Evolutionary conservation across 106 monocot genomes (phyloP).

Genomic region (Platanthera guangdongensis): DNA sequence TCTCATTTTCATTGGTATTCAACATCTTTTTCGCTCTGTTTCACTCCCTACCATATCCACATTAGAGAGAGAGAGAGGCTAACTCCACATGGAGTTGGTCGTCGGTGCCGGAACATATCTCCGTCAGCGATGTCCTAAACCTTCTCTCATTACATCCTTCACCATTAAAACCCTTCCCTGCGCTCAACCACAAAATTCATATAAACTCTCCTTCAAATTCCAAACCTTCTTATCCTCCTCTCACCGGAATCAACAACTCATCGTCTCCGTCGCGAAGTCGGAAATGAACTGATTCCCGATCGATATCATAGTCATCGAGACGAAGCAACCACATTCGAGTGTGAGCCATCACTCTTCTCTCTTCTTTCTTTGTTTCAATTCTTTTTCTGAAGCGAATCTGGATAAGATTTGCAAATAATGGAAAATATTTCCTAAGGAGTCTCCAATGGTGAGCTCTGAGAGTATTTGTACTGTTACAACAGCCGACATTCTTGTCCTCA

Average conservation of each 20-base stretch:
- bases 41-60: neutral
- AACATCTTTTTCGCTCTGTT: neutral
- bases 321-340: conserved; percentile 52
- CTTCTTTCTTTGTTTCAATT: neutral
- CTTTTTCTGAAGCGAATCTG: neutral
- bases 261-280: conserved; percentile 24
- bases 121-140: neutral
- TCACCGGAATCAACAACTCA: conserved; percentile 4
- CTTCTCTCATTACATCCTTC: neutral
- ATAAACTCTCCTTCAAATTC: conserved; percentile 4
- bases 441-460: neutral
- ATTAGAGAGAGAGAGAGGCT: neutral
- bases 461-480: too few species aligned
- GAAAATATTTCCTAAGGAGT: neutral
- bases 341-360: conserved; percentile 17
- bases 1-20: too few species aligned
- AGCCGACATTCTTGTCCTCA: too few species aligned
- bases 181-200: neutral
- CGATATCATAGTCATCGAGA: conserved; percentile 56
- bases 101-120: neutral
- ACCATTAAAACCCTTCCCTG: neutral
- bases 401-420: neutral
- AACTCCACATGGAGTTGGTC: conserved; percentile 16
- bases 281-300: conserved; percentile 26
- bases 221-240: conserved; percentile 5